Evolutionary conservation across 257 asterid genomes (phyloP).

Genomic region (Solanum phureja): DNA sequence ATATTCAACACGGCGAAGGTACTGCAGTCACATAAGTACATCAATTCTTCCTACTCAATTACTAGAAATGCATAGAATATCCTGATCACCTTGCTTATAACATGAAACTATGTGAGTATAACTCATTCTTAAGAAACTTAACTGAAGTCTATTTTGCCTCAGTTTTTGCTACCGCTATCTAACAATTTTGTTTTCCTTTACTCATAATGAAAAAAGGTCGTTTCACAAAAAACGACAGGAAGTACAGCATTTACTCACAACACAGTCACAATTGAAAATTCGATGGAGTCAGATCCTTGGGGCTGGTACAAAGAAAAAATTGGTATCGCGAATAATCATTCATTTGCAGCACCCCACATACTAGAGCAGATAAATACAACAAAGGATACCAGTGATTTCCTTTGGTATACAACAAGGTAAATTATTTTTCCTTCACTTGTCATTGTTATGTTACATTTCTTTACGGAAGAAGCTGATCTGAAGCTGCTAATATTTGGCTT

Average conservation of each 20-base stretch:
- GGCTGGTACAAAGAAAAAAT: constrained; percentile 59
- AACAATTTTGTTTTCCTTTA: not conserved
- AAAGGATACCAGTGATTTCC: constrained; percentile 62
- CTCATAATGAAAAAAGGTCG: constrained; percentile 27
- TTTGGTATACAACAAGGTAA: constrained; percentile 72
- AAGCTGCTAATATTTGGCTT: not conserved
- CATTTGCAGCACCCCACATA: constrained; percentile 32
- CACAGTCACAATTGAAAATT: constrained; percentile 16
- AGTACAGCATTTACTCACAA: constrained; percentile 20
- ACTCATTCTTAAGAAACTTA: not conserved
- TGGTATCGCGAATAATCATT: constrained; percentile 38
- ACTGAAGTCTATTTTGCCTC: not conserved
- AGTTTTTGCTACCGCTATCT: not conserved
- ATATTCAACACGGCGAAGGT: constrained; percentile 78
- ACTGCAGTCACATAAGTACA: too few species aligned
- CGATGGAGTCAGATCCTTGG: constrained; percentile 42
- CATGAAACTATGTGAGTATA: not conserved
- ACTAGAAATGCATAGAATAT: not conserved
- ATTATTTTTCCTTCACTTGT: not conserved
- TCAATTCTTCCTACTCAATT: too few species aligned
- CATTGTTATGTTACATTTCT: not conserved
- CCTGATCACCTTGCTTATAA: too few species aligned
- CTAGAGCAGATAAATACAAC: constrained; percentile 83
- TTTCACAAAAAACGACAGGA: constrained; percentile 34
- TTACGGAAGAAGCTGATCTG: not conserved